A percentile compares a stretch with the other conserved stretches of the same genome.
Evolutionary conservation across 2,329 filamentous ascomycete genomes (phyloP).

Genomic region (Aspergillus glaucus): DNA sequence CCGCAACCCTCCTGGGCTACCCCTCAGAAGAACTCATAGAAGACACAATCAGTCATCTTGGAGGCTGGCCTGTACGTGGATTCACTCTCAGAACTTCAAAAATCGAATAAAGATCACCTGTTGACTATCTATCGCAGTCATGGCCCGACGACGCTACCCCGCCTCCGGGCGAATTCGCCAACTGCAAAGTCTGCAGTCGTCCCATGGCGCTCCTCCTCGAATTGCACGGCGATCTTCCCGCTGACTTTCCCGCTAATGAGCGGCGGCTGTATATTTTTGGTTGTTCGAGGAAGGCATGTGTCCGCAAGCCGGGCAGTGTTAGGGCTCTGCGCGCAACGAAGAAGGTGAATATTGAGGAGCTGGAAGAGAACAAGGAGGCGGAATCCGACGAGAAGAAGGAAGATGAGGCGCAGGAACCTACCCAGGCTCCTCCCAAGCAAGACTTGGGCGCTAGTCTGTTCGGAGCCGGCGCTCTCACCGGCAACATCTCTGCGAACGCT

Average conservation of each 20-base stretch:
- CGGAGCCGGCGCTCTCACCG: conserved; percentile 40
- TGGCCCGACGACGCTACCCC: conserved; percentile 71
- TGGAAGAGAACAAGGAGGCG: conserved; percentile 13
- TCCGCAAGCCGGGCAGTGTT: conserved; percentile 75
- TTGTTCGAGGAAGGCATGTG: conserved; percentile 71
- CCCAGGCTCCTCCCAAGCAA: conserved; percentile 19
- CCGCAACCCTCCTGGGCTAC: conserved; percentile 85
- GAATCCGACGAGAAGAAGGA: conserved; percentile 8
- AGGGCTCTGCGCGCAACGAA: conserved; percentile 66
- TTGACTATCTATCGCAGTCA: conserved; percentile 47
- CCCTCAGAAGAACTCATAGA: conserved; percentile 71
- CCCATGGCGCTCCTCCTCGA: conserved; percentile 81
- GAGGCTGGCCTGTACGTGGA: conserved; percentile 70
- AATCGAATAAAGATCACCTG: conserved; percentile 3
- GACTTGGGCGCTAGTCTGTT: conserved; percentile 57
- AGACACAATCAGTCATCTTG: conserved; percentile 80
- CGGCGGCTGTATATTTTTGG: conserved; percentile 80
- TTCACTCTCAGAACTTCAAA: background rate
- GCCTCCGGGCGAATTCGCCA: conserved; percentile 69
- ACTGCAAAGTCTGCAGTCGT: conserved; percentile 80
- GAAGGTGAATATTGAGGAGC: conserved; percentile 32
- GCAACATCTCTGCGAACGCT: conserved; percentile 31
- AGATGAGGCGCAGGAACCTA: conserved; percentile 5
- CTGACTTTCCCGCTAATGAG: conserved; percentile 79
- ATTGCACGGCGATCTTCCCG: conserved; percentile 82